Base-by-base conservation (phyloP, 2,329 filamentous ascomycete genomes). In the Exophiala xenobiotica region DNA sequence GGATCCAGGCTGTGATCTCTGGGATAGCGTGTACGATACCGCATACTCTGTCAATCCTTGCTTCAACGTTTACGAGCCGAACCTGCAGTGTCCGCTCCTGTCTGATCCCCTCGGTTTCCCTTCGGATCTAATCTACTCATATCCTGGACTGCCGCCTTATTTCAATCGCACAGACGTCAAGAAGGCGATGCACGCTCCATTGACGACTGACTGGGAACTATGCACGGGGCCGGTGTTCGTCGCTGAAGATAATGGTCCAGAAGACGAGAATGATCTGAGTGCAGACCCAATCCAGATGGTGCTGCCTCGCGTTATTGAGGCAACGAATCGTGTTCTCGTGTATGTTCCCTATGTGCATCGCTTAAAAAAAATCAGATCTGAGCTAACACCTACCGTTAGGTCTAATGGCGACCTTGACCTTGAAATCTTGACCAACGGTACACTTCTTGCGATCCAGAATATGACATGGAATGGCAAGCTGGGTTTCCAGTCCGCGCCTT, bases 31-130 rank as follows among this genome's bases (percentile, higher is more conserved):
- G 16, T 57, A 57, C 48, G 19, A 49, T 6, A 51, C 43, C 20
- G 54, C 54, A 5, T 57, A 57, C 31, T 39, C 29, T 14, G 50
- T 56, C 22, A 93, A 93, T 70, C 88, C 88, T 0, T 93, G 88
- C 72, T 93, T 87, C 70, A 82, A 89, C 65, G 72, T 87, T 5
- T 92, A 91, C 70, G 80, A 86, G 38, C 79, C 91, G 12, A 80
- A 80, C 3, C 82, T 81, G 5, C 85, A 82, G n/a, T 92, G 88
- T 65, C 88, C 88, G 0, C 59, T 83, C 1, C 72, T 80, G 1
- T 88, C 81, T 76, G 83, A 89, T 51, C 79, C 86, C 0, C 74
- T 90, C 3, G 82, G 81, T n/a, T 85, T 85, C 68, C 83, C 85
- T 0, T 82, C 83, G 14, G 75, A 78, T 4, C 72, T 82, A 48